Base-by-base conservation (phyloP, 192 early-diverging fungal species). In the Rhizoclosmatium globosum region DNA sequence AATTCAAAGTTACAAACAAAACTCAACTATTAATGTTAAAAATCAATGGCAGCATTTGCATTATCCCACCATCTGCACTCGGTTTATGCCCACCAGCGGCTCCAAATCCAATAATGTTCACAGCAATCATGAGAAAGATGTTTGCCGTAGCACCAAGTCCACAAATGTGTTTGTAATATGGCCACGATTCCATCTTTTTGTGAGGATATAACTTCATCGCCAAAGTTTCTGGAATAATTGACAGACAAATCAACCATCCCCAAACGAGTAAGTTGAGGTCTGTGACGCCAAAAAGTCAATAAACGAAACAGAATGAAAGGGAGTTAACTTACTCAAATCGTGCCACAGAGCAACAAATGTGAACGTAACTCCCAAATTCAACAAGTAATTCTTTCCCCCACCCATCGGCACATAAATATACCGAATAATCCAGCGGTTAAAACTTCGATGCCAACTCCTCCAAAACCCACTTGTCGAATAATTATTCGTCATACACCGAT, bases 301-400 rank as follows among this genome's bases (percentile, higher is more conserved):
- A 38, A 99, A 91, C 79, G 97, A 91, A 19, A 96, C 61, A 4
- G 89, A 91, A 62, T 97, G 94, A n/a, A n/a, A n/a, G n/a, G n/a
- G 2, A 98, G 95, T 94, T 97, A 15, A 93, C 95, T 96, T 95
- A 99, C 43, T 94, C 93, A 75, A 98, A 75, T 99, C 98, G 84
- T 99, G 98, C 98, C 98, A 99, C 15, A 98, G 69, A 4, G 97
- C 98, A 7, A 99, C 98, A 89, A 98, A 99, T 1, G 96, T 96
- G 81, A 99, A 99, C 2, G 95, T 89, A 1, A 94, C 87, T 83
- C 93, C 94, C 42, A 93, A 92, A 79, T 97, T 97, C 82, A 93
- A 88, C 4, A 86, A 60, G 60, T 91, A 87, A 6, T 83, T 81
- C 2, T 88, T 79, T 4, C 77, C 50, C 42, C 97, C 97, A 9